These are phyloP conservation scores for Penicillium olsonii DNA, from an alignment of 2,329 filamentous ascomycete species.

Conservation along the genomic window DNA sequence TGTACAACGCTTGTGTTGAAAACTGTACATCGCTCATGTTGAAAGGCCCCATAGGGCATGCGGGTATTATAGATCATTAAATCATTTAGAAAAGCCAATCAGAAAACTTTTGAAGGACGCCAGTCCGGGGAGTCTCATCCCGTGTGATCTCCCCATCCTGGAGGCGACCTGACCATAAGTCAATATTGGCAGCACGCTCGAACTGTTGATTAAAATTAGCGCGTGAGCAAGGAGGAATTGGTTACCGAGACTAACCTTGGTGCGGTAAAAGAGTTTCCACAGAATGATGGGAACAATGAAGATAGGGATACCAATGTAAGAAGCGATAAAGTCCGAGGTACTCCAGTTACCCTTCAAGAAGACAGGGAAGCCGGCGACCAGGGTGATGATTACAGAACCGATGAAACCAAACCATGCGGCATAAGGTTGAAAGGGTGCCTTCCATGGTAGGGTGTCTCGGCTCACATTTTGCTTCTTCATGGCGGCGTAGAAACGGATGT, in stretches of 20 bases:
- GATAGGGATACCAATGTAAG: slow-evolving; percentile 46
- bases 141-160: slow-evolving; percentile 32
- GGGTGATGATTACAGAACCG: slow-evolving; percentile 59
- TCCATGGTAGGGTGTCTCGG: slow-evolving; percentile 48
- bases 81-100: slow-evolving; percentile 29
- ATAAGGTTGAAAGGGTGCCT: slow-evolving; percentile 59
- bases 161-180: slow-evolving; percentile 35
- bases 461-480: slow-evolving; percentile 41
- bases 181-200: slow-evolving; percentile 27
- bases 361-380: slow-evolving; percentile 68
- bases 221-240: background rate
- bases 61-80: slow-evolving; percentile 19
- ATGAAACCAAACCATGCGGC: slow-evolving; percentile 62
- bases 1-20: slow-evolving; percentile 14
- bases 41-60: slow-evolving; percentile 15
- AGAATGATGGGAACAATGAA: slow-evolving; percentile 44
- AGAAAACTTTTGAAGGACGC: slow-evolving; percentile 23
- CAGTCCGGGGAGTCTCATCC: slow-evolving; percentile 16
- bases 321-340: slow-evolving; percentile 40
- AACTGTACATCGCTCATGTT: slow-evolving; percentile 11
- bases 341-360: slow-evolving; percentile 37
- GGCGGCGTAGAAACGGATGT: slow-evolving; percentile 56
- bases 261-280: slow-evolving; percentile 44
- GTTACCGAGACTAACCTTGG: slow-evolving; percentile 34
- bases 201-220: slow-evolving; percentile 20